phyloP scores from a whole-genome alignment of 805 yeast genomes.

The Ogataea naganishii region DNA sequence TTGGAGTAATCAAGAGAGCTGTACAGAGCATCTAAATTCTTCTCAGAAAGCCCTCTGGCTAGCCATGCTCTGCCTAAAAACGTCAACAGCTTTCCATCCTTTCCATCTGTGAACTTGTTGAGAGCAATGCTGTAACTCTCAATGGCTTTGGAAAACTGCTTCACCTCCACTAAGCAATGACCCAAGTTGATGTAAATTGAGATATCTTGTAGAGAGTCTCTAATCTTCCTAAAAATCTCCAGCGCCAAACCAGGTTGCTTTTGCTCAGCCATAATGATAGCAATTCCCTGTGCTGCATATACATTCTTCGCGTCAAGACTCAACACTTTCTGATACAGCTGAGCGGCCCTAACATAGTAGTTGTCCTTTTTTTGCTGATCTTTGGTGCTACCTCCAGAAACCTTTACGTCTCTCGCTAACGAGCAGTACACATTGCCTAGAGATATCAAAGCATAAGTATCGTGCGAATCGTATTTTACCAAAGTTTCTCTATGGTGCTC shows the following conservation, averaged over 20 bases:
- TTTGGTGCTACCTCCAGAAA: conserved; percentile 36
- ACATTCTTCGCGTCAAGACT: conserved; percentile 78
- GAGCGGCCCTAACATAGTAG: conserved; percentile 84
- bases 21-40: conserved; percentile 48
- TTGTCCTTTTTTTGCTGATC: conserved; percentile 53
- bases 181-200: conserved; percentile 82
- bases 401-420: conserved; percentile 70
- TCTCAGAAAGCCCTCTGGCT: conserved; percentile 63
- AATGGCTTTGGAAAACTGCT: conserved; percentile 77
- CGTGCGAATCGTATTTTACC: conserved; percentile 77
- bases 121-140: conserved; percentile 83
- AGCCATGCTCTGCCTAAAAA: conserved; percentile 87
- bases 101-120: conserved; percentile 49
- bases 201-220: conserved; percentile 83
- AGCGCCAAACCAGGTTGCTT: conserved; percentile 68
- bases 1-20: conserved; percentile 57
- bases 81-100: conserved; percentile 59
- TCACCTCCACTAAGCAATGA: conserved; percentile 75
- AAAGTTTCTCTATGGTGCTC: conserved; percentile 80
- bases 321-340: conserved; percentile 80
- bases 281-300: conserved; percentile 97
- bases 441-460: conserved; percentile 80
- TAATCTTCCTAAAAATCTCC: conserved; percentile 77
- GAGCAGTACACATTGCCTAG: conserved; percentile 80
- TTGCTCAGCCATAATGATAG: conserved; percentile 84